Evolutionary conservation across 2,329 filamentous ascomycete genomes (phyloP).

Genomic region (Aspergillus brunneoviolaceus): DNA sequence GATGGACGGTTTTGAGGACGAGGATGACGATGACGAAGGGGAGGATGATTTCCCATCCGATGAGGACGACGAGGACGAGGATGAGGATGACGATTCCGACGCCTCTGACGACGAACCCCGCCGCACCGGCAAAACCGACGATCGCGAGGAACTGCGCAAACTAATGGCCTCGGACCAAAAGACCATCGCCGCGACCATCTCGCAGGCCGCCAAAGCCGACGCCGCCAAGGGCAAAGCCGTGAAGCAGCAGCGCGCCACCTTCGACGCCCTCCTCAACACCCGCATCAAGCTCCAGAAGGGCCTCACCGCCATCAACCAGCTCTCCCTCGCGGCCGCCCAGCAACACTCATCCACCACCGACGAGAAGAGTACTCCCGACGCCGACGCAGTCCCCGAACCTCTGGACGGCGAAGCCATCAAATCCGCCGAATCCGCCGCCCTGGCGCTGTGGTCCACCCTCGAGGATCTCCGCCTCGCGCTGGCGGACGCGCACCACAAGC

Average conservation of each 20-base stretch:
- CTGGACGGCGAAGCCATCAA: slow-evolving; percentile 53
- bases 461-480: slow-evolving; percentile 44
- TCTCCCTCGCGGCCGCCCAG: slow-evolving; percentile 48
- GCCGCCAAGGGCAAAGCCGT: slow-evolving; percentile 83
- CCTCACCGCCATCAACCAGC: slow-evolving; percentile 75
- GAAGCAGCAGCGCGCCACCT: slow-evolving; percentile 78
- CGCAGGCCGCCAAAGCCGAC: slow-evolving; percentile 70
- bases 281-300: slow-evolving; percentile 93
- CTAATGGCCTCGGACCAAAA: slow-evolving; percentile 69
- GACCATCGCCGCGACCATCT: slow-evolving; percentile 62
- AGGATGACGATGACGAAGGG: slow-evolving; percentile 30
- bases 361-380: slow-evolving; percentile 36
- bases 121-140: slow-evolving; percentile 28
- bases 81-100: slow-evolving; percentile 26
- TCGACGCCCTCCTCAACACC: slow-evolving; percentile 84
- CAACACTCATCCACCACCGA: slow-evolving; percentile 36
- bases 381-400: background rate
- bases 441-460: slow-evolving; percentile 77
- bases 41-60: slow-evolving; percentile 29
- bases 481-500: slow-evolving; percentile 36
- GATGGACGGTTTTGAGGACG: slow-evolving; percentile 24
- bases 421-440: slow-evolving; percentile 80
- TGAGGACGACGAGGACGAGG: slow-evolving; percentile 30
- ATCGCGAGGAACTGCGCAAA: slow-evolving; percentile 62
- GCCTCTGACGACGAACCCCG: slow-evolving; percentile 20